A percentile compares a stretch with the other conserved stretches of the same genome.
These are phyloP conservation scores for Clathrus columnatus DNA, from an alignment of 768 basidiomycete genomes.

Conservation along the genomic window DNA sequence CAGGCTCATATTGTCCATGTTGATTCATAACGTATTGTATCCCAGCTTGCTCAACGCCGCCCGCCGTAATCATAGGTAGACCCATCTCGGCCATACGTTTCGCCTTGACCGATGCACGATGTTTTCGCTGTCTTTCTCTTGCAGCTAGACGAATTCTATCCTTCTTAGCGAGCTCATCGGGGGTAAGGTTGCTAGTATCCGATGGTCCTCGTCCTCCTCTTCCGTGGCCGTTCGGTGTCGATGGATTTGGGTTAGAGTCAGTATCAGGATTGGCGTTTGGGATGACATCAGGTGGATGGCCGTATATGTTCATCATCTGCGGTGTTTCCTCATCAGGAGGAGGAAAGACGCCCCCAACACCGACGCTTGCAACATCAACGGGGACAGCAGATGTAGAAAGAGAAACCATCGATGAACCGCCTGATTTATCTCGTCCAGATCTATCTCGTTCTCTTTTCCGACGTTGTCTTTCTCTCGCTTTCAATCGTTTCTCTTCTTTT, in stretches of 20 bases:
- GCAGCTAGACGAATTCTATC: conserved; percentile 71
- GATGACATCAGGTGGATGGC: conserved; percentile 3
- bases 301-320: conserved; percentile 3
- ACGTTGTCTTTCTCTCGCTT: conserved; percentile 79
- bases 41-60: conserved; percentile 6
- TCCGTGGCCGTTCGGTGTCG: conserved; percentile 7
- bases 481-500: conserved; percentile 58
- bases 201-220: conserved; percentile 2
- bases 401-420: background rate
- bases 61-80: conserved; percentile 55
- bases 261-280: background rate
- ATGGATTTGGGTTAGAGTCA: conserved; percentile 21
- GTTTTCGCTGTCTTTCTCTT: conserved; percentile 74
- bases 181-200: conserved; percentile 31
- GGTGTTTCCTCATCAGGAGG: background rate
- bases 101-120: conserved; percentile 69
- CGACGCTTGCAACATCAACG: background rate
- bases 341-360: background rate
- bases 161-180: conserved; percentile 57
- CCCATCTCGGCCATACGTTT: conserved; percentile 78
- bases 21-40: conserved; percentile 51
- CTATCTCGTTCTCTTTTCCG: conserved; percentile 70
- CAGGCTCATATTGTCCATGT: conserved; percentile 30
- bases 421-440: conserved; percentile 16
- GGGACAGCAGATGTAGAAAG: background rate